Conservation (phyloP, 768 basidiomycete genomes). For the Amanita rubescens region DNA sequence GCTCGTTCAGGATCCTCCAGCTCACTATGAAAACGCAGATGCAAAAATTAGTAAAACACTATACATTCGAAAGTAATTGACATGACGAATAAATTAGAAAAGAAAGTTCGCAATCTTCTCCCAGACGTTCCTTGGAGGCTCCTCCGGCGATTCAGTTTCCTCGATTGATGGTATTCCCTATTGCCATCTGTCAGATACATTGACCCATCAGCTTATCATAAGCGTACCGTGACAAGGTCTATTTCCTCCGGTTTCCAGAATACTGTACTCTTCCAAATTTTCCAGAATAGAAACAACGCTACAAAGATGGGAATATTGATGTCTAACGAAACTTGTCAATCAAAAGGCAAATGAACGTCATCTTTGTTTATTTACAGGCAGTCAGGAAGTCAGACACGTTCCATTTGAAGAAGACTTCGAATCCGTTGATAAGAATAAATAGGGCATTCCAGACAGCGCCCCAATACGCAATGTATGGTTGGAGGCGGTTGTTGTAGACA, state of each 20-base stretch:
- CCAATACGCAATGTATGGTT: conserved; percentile 67
- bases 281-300: conserved; percentile 37
- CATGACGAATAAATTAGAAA: too few relatives aligned
- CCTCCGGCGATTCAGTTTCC: conserved; percentile 55
- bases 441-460: conserved; percentile 57
- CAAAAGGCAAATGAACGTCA: not conserved
- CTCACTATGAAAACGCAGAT: too few relatives aligned
- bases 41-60: too few relatives aligned
- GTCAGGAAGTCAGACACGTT: conserved; percentile 43
- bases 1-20: too few relatives aligned
- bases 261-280: conserved; percentile 30
- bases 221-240: conserved; percentile 61
- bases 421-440: conserved; percentile 49
- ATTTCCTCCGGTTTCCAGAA: conserved; percentile 56
- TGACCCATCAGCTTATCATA: not conserved
- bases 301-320: conserved; percentile 43
- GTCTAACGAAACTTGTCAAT: conserved; percentile 19
- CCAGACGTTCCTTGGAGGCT: conserved; percentile 41
- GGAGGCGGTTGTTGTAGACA: conserved; percentile 51
- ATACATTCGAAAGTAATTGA: too few relatives aligned
- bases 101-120: conserved; percentile 43
- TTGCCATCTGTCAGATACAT: not conserved
- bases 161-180: conserved; percentile 63
- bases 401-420: conserved; percentile 59
- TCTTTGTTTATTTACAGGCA: conserved; percentile 24